phyloP scores from a whole-genome alignment of 345 rosid species.

The Iberis pinnata region DNA sequence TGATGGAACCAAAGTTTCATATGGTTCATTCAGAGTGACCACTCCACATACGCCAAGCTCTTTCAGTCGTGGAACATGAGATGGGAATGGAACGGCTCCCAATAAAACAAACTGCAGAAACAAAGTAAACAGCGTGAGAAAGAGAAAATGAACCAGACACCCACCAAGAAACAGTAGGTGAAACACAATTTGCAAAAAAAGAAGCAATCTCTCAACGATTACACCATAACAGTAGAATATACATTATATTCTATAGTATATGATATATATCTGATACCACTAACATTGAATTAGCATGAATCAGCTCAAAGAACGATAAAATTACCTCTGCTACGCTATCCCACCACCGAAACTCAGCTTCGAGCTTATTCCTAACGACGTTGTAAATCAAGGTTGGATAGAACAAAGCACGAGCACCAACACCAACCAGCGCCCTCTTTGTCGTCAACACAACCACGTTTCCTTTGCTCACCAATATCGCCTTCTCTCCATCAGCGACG shows the following conservation, averaged over 20 bases:
- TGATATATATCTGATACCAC: background rate
- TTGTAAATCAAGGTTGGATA: conserved; percentile 87
- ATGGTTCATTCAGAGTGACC: conserved; percentile 66
- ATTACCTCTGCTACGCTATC: conserved; percentile 76
- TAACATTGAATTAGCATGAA: background rate
- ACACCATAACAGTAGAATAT: background rate
- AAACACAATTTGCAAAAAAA: background rate
- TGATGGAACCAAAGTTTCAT: conserved; percentile 81
- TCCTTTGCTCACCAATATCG: conserved; percentile 20
- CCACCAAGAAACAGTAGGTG: background rate
- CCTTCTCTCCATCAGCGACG: conserved; percentile 25
- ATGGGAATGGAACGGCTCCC: conserved; percentile 84
- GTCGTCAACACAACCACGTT: conserved; percentile 33
- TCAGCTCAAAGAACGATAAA: background rate
- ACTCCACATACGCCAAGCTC: conserved; percentile 72
- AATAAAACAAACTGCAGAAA: conserved; percentile 49
- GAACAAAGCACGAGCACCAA: conserved; percentile 87
- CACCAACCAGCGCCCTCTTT: conserved; percentile 76
- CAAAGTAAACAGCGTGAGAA: background rate
- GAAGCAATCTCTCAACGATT: background rate
- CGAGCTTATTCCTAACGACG: conserved; percentile 83
- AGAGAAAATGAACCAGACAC: background rate
- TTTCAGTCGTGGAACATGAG: conserved; percentile 65
- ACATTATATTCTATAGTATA: background rate
- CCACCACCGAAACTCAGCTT: conserved; percentile 97